A percentile compares a stretch with the other conserved stretches of the same genome.
phyloP scores from a whole-genome alignment of 75 land plant species.

The Chamaecyparis obtusa region DNA sequence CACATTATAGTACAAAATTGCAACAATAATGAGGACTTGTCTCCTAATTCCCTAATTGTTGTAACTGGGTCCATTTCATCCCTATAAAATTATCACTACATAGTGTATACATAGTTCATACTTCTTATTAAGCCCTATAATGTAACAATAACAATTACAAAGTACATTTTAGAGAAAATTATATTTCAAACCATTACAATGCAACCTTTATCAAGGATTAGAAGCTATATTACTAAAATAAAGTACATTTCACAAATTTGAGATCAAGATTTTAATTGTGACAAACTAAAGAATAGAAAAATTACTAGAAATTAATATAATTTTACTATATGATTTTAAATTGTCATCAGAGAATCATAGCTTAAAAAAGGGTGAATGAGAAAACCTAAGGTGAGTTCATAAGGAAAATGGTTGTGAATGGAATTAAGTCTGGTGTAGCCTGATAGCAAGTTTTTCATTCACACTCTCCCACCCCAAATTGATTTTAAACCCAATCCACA shows the following conservation, averaged over 20 bases:
- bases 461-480: no score
- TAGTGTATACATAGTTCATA: no score
- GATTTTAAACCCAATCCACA: no score
- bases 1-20: no score
- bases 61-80: no score
- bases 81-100: no score
- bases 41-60: no score
- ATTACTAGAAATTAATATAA: background rate
- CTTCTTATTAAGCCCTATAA: no score
- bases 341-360: background rate
- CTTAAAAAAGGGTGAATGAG: background rate
- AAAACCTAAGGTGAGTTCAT: constrained; percentile 5
- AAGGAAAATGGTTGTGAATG: background rate
- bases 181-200: background rate
- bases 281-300: background rate
- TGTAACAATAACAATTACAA: background rate
- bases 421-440: background rate
- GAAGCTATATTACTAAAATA: no score
- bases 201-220: background rate
- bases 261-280: background rate
- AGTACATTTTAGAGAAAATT: background rate
- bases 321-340: background rate
- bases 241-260: background rate
- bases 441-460: background rate
- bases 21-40: no score